Evolutionary conservation across 1,284 basidiomycete genomes (phyloP).

Genomic region (Prillingera fragicola): DNA sequence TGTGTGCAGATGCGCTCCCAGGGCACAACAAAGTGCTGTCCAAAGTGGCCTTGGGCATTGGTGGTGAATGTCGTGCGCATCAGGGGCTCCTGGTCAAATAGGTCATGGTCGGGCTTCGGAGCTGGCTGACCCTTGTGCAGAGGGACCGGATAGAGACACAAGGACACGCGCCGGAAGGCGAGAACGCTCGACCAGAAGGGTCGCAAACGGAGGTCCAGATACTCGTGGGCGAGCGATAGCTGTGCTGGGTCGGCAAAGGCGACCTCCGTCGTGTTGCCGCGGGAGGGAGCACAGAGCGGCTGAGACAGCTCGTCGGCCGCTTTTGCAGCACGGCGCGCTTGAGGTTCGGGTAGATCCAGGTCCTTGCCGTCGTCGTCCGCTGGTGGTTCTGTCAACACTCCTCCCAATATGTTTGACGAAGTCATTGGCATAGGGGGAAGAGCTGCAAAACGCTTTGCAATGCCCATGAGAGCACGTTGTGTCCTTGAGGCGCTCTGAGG

Average conservation of each 20-base stretch:
- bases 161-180: constrained; percentile 30
- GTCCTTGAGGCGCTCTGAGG: constrained; percentile 63
- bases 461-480: constrained; percentile 65
- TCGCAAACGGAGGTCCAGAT: constrained; percentile 65
- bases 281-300: not conserved
- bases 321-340: too few species aligned
- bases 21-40: constrained; percentile 56
- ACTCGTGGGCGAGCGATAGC: constrained; percentile 59
- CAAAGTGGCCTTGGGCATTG: constrained; percentile 64
- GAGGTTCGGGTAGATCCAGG: too few species aligned
- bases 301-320: not conserved
- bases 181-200: constrained; percentile 57
- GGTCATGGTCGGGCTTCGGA: constrained; percentile 25
- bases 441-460: constrained; percentile 61
- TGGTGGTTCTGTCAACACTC: too few species aligned
- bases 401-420: too few species aligned
- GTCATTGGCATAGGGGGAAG: constrained; percentile 5
- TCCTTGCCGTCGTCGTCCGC: too few species aligned
- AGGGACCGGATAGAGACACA: constrained; percentile 29
- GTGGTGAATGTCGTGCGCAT: constrained; percentile 55
- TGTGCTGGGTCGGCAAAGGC: constrained; percentile 37
- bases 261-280: constrained; percentile 7
- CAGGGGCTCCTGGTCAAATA: constrained; percentile 50
- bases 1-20: constrained; percentile 66
- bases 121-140: constrained; percentile 2